Base-by-base conservation (phyloP, 2,329 filamentous ascomycete species). In the Xylaria arbuscula region DNA sequence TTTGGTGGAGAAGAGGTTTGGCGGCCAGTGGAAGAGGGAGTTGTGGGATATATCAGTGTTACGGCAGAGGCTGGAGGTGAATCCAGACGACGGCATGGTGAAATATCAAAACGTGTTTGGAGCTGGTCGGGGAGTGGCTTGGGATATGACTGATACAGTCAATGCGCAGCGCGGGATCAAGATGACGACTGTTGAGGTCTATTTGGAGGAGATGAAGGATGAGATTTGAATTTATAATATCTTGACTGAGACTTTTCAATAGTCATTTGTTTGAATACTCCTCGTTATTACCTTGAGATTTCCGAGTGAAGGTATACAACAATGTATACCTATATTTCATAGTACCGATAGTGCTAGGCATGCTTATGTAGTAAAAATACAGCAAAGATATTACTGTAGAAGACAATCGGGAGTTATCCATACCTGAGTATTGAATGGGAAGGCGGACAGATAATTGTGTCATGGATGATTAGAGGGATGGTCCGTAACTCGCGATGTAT, bases 51-150 rank as follows among this genome's bases (percentile, higher is more conserved):
- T 83, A 15, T 77, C 81, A n/a, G 72, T 80, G 19, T 73, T 88
- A 63, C 73, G 78, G 68, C 72, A 71, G 8, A 81, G 83, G 64
- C 72, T 87, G 56, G 65, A 68, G 19, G 77, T 75, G 15, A 82
- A 85, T 34, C 83, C 85, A 0, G 80, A 79, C 1, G 81, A 88
- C 72, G 76, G 74, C 2, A 76, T 88, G 66, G 80, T 81, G 67
- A 88, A 84, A 77, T 89, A 89, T 75, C 78, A 85, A 19, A 78
- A 84, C 59, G 83, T 88, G 0, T 89, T 88, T 78, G 85, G 82
- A 0, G 77, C 81, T 55, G 84, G 85, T 0, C 78, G 76, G 9
- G 87, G 87, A 0, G 83, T 88, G 2, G 82, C 80, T 53, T 89
- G 87, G 87, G 80, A 84, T 24, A 79, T 81, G 73, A 72, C 79